Percentiles rank a stretch among this genome's conserved stretches.
Conservation (phyloP, 441 rosid genomes). For the Lepidium campestre region DNA sequence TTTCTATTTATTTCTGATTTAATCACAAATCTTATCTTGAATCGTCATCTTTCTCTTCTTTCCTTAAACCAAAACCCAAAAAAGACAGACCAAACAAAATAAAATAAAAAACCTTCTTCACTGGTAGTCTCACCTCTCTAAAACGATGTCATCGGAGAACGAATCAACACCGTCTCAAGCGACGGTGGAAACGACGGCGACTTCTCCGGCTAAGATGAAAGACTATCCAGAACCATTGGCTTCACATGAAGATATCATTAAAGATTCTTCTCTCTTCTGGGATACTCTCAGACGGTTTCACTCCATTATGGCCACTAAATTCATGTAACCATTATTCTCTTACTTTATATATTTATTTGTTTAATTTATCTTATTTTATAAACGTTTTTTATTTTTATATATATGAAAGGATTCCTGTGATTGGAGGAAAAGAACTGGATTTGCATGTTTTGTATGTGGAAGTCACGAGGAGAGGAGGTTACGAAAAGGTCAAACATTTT, state of each 20-base stretch:
- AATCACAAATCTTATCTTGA: constrained; percentile 31
- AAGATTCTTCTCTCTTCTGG: constrained; percentile 56
- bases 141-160: constrained; percentile 38
- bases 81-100: constrained; percentile 17
- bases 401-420: constrained; percentile 84
- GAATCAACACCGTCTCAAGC: constrained; percentile 30
- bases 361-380: neutral
- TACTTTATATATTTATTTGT: neutral
- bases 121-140: neutral
- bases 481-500: constrained; percentile 60
- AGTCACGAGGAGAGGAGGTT: constrained; percentile 84
- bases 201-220: constrained; percentile 26
- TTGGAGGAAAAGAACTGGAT: constrained; percentile 93
- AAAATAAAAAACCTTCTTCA: neutral
- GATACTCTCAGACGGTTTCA: constrained; percentile 90
- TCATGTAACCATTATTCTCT: constrained; percentile 45
- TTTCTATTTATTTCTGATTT: constrained; percentile 24
- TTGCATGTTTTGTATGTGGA: constrained; percentile 90
- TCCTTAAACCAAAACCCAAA: constrained; percentile 24
- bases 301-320: constrained; percentile 70
- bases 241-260: constrained; percentile 49
- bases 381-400: neutral
- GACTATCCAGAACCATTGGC: constrained; percentile 64
- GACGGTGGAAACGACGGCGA: constrained; percentile 20
- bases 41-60: constrained; percentile 21